Percentiles rank a stretch among this genome's conserved stretches.
phyloP scores from a whole-genome alignment of 441 rosid species.

The Erysimum cheiri region DNA sequence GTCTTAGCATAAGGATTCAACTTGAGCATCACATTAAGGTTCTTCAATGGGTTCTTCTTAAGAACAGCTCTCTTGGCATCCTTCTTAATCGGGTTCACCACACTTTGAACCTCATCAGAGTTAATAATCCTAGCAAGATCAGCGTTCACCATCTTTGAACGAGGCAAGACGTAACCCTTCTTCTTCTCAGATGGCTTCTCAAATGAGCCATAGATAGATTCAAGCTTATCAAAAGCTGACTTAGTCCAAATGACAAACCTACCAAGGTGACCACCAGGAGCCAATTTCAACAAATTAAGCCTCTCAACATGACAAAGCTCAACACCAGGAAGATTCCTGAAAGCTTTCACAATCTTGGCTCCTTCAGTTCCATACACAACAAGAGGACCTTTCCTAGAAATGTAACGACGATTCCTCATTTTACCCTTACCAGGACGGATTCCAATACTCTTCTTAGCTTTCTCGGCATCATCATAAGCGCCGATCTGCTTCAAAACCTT shows the following conservation, averaged over 20 bases:
- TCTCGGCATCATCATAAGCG: conserved; percentile 83
- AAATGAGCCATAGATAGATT: conserved; percentile 82
- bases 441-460: conserved; percentile 83
- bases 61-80: conserved; percentile 75
- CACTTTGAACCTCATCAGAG: conserved; percentile 96
- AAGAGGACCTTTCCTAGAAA: conserved; percentile 87
- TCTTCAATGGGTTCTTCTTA: conserved; percentile 97
- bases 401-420: conserved; percentile 85
- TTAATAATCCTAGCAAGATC: conserved; percentile 91
- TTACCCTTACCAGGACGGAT: conserved; percentile 92
- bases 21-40: conserved; percentile 76
- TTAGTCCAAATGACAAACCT: conserved; percentile 93
- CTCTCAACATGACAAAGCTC: conserved; percentile 92
- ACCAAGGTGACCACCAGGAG: conserved; percentile 99
- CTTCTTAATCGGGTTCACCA: conserved; percentile 79
- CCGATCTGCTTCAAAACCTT: conserved; percentile 83
- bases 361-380: conserved; percentile 88
- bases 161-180: conserved; percentile 85
- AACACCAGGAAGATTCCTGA: conserved; percentile 89
- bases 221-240: conserved; percentile 89
- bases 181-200: conserved; percentile 87
- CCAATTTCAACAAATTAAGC: conserved; percentile 81
- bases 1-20: conserved; percentile 95
- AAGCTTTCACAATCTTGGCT: conserved; percentile 82
- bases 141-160: conserved; percentile 91